phyloP scores from a whole-genome alignment of 768 basidiomycete species.

The Amanita molliuscula region DNA sequence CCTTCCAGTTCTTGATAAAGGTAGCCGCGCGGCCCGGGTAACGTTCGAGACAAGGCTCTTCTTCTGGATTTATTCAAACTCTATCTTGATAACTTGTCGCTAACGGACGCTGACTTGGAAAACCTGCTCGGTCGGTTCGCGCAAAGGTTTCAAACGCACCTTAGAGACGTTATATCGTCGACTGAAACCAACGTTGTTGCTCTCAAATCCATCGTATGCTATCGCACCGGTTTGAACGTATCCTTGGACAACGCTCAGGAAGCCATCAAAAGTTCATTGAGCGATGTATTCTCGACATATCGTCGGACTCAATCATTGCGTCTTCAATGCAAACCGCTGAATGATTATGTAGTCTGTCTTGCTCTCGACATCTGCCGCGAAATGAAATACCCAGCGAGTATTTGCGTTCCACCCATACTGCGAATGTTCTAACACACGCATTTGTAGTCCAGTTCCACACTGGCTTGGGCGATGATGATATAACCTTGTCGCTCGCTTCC shows the following conservation, averaged over 20 bases:
- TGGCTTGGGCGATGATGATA: slow-evolving; percentile 69
- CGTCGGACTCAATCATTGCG: slow-evolving; percentile 31
- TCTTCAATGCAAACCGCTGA: slow-evolving; percentile 49
- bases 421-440: background rate
- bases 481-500: slow-evolving; percentile 44
- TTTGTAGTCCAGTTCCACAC: slow-evolving; percentile 74
- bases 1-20: background rate
- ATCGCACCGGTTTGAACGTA: slow-evolving; percentile 65
- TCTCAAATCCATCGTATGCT: slow-evolving; percentile 73
- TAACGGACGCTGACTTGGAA: slow-evolving; percentile 4
- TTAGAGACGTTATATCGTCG: slow-evolving; percentile 24
- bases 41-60: background rate
- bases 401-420: background rate
- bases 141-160: slow-evolving; percentile 20
- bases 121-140: slow-evolving; percentile 27
- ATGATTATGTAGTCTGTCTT: slow-evolving; percentile 54
- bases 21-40: slow-evolving; percentile 3
- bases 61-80: background rate
- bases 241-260: slow-evolving; percentile 15
- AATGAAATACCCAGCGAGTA: slow-evolving; percentile 46
- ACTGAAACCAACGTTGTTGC: slow-evolving; percentile 41
- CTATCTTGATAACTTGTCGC: background rate
- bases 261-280: slow-evolving; percentile 20
- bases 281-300: slow-evolving; percentile 23
- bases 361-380: slow-evolving; percentile 43